Evolutionary conservation across 1,284 basidiomycete genomes (phyloP).

Genomic region (Acaromyces ingoldii): DNA sequence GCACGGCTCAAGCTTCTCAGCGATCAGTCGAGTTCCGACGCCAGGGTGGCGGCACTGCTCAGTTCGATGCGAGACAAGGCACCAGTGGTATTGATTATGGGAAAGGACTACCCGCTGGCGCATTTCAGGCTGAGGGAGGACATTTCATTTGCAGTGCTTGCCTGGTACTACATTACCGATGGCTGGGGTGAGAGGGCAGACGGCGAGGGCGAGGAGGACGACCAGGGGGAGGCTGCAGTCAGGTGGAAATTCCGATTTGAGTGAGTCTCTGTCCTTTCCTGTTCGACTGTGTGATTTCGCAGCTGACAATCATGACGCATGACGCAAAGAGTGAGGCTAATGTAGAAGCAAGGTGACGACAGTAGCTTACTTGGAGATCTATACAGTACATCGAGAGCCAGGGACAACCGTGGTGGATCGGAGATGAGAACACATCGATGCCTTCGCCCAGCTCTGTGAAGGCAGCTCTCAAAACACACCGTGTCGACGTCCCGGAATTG

Average conservation of each 20-base stretch:
- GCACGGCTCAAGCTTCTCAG: not conserved
- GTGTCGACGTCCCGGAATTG: too few species aligned
- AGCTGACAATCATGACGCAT: too few species aligned
- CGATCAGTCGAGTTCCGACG: constrained; percentile 20
- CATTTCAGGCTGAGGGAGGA: constrained; percentile 19
- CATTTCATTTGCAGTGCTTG: constrained; percentile 30
- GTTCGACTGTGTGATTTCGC: too few species aligned
- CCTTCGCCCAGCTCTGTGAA: too few species aligned
- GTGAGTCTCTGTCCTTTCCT: too few species aligned
- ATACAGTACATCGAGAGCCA: constrained; percentile 1
- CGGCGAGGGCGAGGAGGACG: not conserved
- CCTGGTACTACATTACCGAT: constrained; percentile 35
- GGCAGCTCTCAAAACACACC: too few species aligned
- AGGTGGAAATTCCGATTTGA: constrained; percentile 37
- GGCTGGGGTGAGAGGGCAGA: constrained; percentile 23
- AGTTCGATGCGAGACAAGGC: constrained; percentile 14
- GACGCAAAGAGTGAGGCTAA: too few species aligned
- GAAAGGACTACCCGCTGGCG: constrained; percentile 20
- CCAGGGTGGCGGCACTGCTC: constrained; percentile 21
- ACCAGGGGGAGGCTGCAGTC: constrained; percentile 13
- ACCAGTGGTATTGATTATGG: constrained; percentile 26
- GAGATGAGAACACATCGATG: not conserved
- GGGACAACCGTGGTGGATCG: not conserved
- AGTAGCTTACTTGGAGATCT: too few species aligned
- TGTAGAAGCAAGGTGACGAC: too few species aligned